Conservation (phyloP, 2,329 filamentous ascomycete genomes). For the Venturiaceae sp. region DNA sequence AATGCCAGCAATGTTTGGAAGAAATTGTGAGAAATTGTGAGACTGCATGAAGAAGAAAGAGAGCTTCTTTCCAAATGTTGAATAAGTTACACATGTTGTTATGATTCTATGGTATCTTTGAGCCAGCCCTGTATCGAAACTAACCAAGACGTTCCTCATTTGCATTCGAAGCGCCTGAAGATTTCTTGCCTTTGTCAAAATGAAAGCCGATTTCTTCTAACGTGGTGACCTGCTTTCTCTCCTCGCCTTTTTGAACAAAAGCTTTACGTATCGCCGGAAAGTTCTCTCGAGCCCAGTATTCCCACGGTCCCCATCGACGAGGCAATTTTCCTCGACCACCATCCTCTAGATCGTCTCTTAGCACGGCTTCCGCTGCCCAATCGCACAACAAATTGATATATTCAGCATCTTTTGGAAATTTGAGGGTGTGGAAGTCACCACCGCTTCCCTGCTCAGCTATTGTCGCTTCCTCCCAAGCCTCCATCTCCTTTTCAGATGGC, state of each 20-base stretch:
- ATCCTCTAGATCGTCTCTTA: constrained; percentile 29
- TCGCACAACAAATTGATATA: constrained; percentile 62
- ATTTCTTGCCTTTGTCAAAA: constrained; percentile 29
- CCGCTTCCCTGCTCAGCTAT: constrained; percentile 35
- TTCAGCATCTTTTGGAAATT: constrained; percentile 52
- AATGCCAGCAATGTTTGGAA: too few species aligned
- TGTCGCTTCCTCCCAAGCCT: constrained; percentile 49
- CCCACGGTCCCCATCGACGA: constrained; percentile 59
- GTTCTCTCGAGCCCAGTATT: constrained; percentile 61
- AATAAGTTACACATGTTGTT: too few species aligned
- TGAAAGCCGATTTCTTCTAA: constrained; percentile 65
- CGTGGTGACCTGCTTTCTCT: constrained; percentile 41
- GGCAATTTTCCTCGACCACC: constrained; percentile 52
- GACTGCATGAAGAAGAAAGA: too few species aligned
- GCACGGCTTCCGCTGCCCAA: constrained; percentile 42
- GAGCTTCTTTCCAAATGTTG: too few species aligned
- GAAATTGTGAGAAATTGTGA: too few species aligned
- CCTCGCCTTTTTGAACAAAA: constrained; percentile 57
- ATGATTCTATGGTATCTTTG: neutral
- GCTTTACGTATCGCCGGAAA: constrained; percentile 61
- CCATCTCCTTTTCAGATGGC: constrained; percentile 56
- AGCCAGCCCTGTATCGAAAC: neutral
- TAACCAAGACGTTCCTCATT: neutral
- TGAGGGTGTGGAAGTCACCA: constrained; percentile 43
- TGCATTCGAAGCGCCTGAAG: neutral